Percentiles rank a stretch among this genome's conserved stretches.
These are phyloP conservation scores for Yamadazyma scolyti DNA, from an alignment of 805 yeast species.

Conservation along the genomic window DNA sequence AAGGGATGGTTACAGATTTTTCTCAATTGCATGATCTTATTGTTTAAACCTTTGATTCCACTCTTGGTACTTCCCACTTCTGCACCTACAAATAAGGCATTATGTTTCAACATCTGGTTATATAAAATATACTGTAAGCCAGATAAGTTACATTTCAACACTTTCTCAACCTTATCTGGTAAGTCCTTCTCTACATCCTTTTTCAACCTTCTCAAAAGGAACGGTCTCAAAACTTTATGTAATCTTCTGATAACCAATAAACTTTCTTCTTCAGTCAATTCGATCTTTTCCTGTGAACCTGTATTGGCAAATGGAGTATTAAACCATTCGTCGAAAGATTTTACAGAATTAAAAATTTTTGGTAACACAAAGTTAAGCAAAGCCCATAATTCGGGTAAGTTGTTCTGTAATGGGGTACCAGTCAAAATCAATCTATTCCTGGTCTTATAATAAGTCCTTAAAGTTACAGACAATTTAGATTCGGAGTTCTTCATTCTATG, in stretches of 20 bases:
- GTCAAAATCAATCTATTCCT: conserved; percentile 77
- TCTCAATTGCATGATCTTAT: conserved; percentile 80
- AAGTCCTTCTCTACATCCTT: conserved; percentile 84
- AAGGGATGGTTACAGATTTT: conserved; percentile 87
- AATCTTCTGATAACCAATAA: conserved; percentile 77
- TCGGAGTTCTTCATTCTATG: conserved; percentile 82
- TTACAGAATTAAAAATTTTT: conserved; percentile 78
- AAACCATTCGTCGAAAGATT: conserved; percentile 87
- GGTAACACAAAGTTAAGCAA: conserved; percentile 78
- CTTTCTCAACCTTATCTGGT: conserved; percentile 82
- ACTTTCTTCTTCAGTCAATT: conserved; percentile 82
- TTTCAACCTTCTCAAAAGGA: conserved; percentile 76
- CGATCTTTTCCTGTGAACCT: conserved; percentile 77
- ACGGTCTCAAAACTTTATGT: conserved; percentile 83
- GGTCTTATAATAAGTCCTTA: conserved; percentile 68
- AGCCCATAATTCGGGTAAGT: conserved; percentile 84
- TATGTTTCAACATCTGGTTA: conserved; percentile 73
- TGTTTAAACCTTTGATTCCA: conserved; percentile 74
- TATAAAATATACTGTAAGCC: conserved; percentile 68
- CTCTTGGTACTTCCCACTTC: conserved; percentile 56
- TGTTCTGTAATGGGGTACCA: conserved; percentile 86
- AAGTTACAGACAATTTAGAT: conserved; percentile 69
- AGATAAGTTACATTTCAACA: conserved; percentile 73
- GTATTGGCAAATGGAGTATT: conserved; percentile 86
- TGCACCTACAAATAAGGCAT: conserved; percentile 64